Evolutionary conservation across 176 grass and related monocot genomes (phyloP).

Genomic region (Rhynchospora breviuscula): DNA sequence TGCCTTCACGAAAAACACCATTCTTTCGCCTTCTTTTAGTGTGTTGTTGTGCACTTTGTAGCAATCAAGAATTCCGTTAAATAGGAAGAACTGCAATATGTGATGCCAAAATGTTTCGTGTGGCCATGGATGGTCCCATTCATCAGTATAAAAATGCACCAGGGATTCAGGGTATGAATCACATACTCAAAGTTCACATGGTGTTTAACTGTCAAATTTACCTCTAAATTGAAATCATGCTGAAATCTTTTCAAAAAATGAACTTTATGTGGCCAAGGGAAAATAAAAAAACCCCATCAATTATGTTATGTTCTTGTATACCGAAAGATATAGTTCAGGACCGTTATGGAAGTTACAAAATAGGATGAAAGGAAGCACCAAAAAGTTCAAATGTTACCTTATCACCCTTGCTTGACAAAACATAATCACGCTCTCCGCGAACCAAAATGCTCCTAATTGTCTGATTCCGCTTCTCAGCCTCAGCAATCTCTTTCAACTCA

Average conservation of each 20-base stretch:
- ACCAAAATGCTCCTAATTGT: conserved; percentile 54
- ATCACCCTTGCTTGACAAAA: conserved; percentile 49
- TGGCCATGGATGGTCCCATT: no score
- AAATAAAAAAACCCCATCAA: not conserved
- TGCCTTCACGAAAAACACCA: no score
- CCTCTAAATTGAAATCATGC: not conserved
- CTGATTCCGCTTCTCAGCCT: conserved; percentile 54
- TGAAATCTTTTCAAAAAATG: not conserved
- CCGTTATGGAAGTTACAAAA: not conserved
- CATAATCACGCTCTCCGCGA: conserved; percentile 38
- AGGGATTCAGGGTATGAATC: not conserved
- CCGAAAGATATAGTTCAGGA: not conserved
- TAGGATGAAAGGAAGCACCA: not conserved
- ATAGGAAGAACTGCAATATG: no score
- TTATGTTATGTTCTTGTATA: not conserved
- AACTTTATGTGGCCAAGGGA: not conserved
- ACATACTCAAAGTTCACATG: not conserved
- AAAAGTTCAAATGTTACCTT: conserved; percentile 39
- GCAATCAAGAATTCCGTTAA: no score
- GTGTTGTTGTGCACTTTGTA: no score
- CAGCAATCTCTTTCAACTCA: conserved; percentile 50
- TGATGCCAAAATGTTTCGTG: no score
- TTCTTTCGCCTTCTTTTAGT: no score
- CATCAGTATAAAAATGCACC: not conserved
- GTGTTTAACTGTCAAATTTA: not conserved